Evolutionary conservation across 2,329 filamentous ascomycete species (phyloP).

Genomic region (Fonsecaea pedrosoi): DNA sequence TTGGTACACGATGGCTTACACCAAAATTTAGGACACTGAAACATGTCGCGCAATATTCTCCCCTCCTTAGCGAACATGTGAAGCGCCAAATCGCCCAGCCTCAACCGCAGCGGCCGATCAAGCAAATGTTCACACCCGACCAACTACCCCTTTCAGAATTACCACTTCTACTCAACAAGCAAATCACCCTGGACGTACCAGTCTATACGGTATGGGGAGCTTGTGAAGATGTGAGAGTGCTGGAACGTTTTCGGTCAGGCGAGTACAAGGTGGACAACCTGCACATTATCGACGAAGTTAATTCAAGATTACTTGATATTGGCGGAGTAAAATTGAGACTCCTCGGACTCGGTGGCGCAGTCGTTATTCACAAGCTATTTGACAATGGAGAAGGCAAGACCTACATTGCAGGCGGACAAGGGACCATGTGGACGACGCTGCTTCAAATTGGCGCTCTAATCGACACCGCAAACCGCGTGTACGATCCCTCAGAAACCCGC

Average conservation of each 20-base stretch:
- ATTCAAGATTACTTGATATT: constrained; percentile 91
- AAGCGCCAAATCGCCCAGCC: constrained; percentile 71
- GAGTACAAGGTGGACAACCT: constrained; percentile 98
- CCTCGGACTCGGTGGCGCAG: constrained; percentile 89
- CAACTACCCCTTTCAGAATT: constrained; percentile 93
- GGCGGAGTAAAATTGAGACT: constrained; percentile 95
- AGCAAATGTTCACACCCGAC: constrained; percentile 79
- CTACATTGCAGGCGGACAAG: constrained; percentile 96
- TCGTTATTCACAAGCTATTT: constrained; percentile 99
- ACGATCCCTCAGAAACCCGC: constrained; percentile 96
- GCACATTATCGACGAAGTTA: constrained; percentile 97
- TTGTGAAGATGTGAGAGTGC: constrained; percentile 94
- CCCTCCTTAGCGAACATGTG: constrained; percentile 79
- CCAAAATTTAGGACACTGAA: constrained; percentile 76
- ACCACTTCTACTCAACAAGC: constrained; percentile 83
- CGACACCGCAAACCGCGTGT: constrained; percentile 96
- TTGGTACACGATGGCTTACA: constrained; percentile 25
- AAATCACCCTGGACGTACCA: constrained; percentile 89
- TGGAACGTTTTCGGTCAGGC: constrained; percentile 95
- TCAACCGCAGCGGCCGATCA: constrained; percentile 71
- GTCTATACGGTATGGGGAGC: constrained; percentile 99
- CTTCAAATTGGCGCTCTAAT: constrained; percentile 98
- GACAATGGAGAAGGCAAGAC: constrained; percentile 98
- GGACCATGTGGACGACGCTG: constrained; percentile 99
- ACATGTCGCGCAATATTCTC: constrained; percentile 98